Conservation (phyloP, 768 basidiomycete genomes). For the Gyrodon lividus region DNA sequence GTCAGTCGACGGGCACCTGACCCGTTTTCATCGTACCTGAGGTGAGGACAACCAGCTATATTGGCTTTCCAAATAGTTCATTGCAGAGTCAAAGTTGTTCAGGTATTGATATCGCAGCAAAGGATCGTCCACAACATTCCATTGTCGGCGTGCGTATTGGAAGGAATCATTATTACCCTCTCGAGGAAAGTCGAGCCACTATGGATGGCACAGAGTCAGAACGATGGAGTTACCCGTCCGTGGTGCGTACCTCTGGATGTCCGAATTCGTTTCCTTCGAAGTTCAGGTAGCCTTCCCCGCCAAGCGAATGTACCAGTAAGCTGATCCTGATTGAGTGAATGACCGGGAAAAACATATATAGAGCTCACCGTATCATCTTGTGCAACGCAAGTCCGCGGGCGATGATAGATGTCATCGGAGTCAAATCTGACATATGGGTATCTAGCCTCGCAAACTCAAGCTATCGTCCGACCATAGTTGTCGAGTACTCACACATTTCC, state of each 20-base stretch:
- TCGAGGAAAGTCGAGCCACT: conserved; percentile 99
- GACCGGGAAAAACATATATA: neutral
- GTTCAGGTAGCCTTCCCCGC: conserved; percentile 97
- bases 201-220: neutral
- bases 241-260: conserved; percentile 77
- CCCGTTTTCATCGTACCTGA: conserved; percentile 49
- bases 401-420: conserved; percentile 79
- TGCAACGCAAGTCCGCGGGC: conserved; percentile 90
- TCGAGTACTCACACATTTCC: conserved; percentile 84
- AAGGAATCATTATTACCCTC: conserved; percentile 95
- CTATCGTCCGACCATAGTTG: neutral
- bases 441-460: conserved; percentile 43
- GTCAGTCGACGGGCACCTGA: conserved; percentile 7
- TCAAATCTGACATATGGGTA: conserved; percentile 90
- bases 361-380: conserved; percentile 89
- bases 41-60: conserved; percentile 83
- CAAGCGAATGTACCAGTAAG: conserved; percentile 85
- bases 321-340: conserved; percentile 38
- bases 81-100: conserved; percentile 88
- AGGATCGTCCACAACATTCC: conserved; percentile 88
- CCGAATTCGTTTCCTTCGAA: conserved; percentile 99
- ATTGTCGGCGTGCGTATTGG: conserved; percentile 95
- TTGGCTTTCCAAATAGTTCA: conserved; percentile 83
- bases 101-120: conserved; percentile 91
- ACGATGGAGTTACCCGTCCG: neutral